Percentiles rank a stretch among this genome's conserved stretches.
These are phyloP conservation scores for Polyplosphaeria fusca DNA, from an alignment of 495 filamentous ascomycete genomes.

Conservation along the genomic window DNA sequence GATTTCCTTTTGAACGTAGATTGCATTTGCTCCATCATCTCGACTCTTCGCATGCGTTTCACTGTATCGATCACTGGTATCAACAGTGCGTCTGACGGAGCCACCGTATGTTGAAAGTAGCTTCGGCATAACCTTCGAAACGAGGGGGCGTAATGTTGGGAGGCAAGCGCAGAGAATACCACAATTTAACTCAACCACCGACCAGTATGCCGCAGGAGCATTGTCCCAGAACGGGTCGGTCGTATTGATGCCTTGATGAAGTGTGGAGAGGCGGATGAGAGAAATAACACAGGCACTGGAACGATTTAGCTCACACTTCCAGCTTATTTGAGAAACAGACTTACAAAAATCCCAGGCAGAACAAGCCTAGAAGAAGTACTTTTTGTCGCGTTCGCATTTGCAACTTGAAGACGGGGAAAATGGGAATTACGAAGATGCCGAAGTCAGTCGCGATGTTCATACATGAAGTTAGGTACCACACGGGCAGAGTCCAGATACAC, in stretches of 20 bases:
- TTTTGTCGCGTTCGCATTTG: conserved; percentile 20
- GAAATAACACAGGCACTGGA: conserved; percentile 21
- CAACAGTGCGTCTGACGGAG: neutral
- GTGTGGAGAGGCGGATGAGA: conserved; percentile 21
- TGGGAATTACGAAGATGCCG: conserved; percentile 22
- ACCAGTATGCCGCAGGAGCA: conserved; percentile 24
- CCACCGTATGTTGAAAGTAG: neutral
- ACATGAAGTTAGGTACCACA: conserved; percentile 26
- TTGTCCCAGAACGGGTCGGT: conserved; percentile 29
- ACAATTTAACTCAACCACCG: conserved; percentile 23
- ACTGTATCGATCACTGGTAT: neutral
- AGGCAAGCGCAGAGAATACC: conserved; percentile 31
- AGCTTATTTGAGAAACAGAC: neutral
- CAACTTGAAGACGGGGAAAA: conserved; percentile 14
- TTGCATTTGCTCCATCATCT: neutral
- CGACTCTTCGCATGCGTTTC: neutral
- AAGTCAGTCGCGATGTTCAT: conserved; percentile 33
- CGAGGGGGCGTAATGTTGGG: conserved; percentile 23
- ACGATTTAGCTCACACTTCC: neutral
- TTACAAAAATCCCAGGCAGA: conserved; percentile 31
- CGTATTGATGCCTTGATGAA: conserved; percentile 17
- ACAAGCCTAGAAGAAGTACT: conserved; percentile 15
- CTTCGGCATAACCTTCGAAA: conserved; percentile 14
- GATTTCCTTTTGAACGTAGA: conserved; percentile 20
- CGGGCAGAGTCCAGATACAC: conserved; percentile 13